These are phyloP conservation scores for Hymenoscyphus occultus DNA, from an alignment of 2,329 filamentous ascomycete genomes.

Conservation along the genomic window DNA sequence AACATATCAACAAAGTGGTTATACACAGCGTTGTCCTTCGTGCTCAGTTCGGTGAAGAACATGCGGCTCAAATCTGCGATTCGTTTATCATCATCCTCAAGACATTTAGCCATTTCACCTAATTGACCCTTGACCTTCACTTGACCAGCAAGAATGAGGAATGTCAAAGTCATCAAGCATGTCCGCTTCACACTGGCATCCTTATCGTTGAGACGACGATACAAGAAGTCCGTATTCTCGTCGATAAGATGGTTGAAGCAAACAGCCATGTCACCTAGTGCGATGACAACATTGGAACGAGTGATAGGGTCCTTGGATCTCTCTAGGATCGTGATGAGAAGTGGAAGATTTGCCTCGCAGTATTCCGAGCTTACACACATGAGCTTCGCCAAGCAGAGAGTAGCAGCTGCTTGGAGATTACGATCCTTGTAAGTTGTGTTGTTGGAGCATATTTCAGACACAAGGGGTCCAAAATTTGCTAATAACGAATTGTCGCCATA, in stretches of 20 bases:
- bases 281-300: constrained; percentile 93
- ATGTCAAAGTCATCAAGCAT: constrained; percentile 96
- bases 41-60: constrained; percentile 98
- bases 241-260: constrained; percentile 99
- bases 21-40: constrained; percentile 98
- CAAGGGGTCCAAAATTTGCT: constrained; percentile 86
- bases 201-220: constrained; percentile 83
- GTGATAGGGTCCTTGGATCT: constrained; percentile 88
- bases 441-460: constrained; percentile 90
- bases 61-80: constrained; percentile 92
- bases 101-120: constrained; percentile 98
- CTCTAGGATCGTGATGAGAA: constrained; percentile 97
- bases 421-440: constrained; percentile 90
- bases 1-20: constrained; percentile 99
- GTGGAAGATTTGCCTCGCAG: constrained; percentile 86
- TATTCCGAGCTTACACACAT: constrained; percentile 99
- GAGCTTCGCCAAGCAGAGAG: constrained; percentile 91
- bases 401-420: constrained; percentile 87
- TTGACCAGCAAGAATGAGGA: constrained; percentile 93
- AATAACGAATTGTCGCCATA: constrained; percentile 82
- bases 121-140: constrained; percentile 99
- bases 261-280: constrained; percentile 97
- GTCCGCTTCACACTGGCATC: constrained; percentile 93
- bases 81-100: constrained; percentile 92
- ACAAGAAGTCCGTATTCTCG: constrained; percentile 97